Base-by-base conservation (phyloP, 106 monocot genomes). In the Narthecium ossifragum region DNA sequence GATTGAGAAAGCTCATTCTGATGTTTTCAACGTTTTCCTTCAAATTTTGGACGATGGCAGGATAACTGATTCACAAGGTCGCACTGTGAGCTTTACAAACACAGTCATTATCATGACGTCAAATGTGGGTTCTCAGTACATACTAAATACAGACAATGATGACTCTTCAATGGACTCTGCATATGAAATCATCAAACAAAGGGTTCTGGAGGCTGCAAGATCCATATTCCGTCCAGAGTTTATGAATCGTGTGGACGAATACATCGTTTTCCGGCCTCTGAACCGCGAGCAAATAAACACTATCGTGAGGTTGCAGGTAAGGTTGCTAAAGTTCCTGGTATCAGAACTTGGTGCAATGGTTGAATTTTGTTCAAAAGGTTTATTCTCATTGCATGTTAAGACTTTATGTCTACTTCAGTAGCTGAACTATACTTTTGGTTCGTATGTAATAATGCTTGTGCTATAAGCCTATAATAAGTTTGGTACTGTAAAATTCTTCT, bases 21-120 rank as follows among this genome's bases (percentile, higher is more conserved):
- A 99, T 61, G 87, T 99, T 8, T 99, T 99, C 62, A 99, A 99
- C 73, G 70, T 99, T 34, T 92, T 99, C 50, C 98, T 99, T 63
- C 98, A 99, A 69, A 88, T 99, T 33, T 61, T 99, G 32, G 98
- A 99, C 78, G 98, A 99, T 68, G 98, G 98, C 21, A 68, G 98
- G 46, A 85, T 99, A 30, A 91, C 98, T 15, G 98, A 99, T 78
- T 91, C 91, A 30, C 98, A 92, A 30, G 98, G 98, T 2, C 73
- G 91, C 15, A 99, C 67, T 21, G 78, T 92, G 30, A 85, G 91
- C 62, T 99, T 99, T 59, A 99, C 91, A 13, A 99, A 99, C 53
- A 64, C 87, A 0, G 83, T 99, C n/a, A 99, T 99, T 30, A 99
- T 99, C 59, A 99, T 99, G 98, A 99, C 98, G 26, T 99, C 98